phyloP scores from a whole-genome alignment of 2,329 filamentous ascomycete species.

The Colletotrichum shisoi region DNA sequence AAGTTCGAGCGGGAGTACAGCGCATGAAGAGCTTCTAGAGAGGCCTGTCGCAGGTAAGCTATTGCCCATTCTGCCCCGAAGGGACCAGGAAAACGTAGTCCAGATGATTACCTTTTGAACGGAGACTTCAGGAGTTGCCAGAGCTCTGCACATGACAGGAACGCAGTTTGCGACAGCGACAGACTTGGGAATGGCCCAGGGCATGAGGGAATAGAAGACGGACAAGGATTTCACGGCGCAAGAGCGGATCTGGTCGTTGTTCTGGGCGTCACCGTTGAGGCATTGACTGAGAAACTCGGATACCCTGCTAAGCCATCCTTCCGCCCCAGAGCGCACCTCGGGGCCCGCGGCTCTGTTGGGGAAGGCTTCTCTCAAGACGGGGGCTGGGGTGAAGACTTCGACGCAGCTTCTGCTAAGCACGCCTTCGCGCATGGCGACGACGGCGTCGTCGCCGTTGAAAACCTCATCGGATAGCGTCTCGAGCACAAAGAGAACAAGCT shows the following conservation, averaged over 20 bases:
- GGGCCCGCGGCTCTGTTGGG: slow-evolving; percentile 73
- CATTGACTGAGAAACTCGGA: slow-evolving; percentile 78
- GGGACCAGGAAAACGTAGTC: not conserved
- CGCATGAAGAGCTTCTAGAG: slow-evolving; percentile 83
- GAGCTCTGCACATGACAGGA: slow-evolving; percentile 72
- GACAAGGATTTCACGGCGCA: slow-evolving; percentile 80
- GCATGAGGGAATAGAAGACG: slow-evolving; percentile 78
- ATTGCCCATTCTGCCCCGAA: not conserved
- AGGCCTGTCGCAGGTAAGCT: slow-evolving; percentile 62
- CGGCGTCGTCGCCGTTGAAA: slow-evolving; percentile 87
- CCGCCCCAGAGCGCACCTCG: slow-evolving; percentile 76
- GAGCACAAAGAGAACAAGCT: slow-evolving; percentile 85
- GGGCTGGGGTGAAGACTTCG: slow-evolving; percentile 87
- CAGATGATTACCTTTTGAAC: slow-evolving; percentile 70
- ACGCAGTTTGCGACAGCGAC: slow-evolving; percentile 76
- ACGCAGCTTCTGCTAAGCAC: slow-evolving; percentile 88
- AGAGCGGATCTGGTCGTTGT: slow-evolving; percentile 70
- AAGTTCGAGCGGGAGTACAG: slow-evolving; percentile 80
- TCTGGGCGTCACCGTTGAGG: slow-evolving; percentile 69
- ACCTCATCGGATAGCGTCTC: slow-evolving; percentile 94
- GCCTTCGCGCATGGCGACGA: slow-evolving; percentile 82
- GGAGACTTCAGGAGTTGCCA: slow-evolving; percentile 73
- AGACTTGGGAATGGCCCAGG: slow-evolving; percentile 87
- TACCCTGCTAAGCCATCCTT: slow-evolving; percentile 87
- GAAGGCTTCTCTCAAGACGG: slow-evolving; percentile 77